A percentile compares a stretch with the other conserved stretches of the same genome.
These are phyloP conservation scores for Trametes coccinea DNA, from an alignment of 768 basidiomycete genomes.

Conservation along the genomic window DNA sequence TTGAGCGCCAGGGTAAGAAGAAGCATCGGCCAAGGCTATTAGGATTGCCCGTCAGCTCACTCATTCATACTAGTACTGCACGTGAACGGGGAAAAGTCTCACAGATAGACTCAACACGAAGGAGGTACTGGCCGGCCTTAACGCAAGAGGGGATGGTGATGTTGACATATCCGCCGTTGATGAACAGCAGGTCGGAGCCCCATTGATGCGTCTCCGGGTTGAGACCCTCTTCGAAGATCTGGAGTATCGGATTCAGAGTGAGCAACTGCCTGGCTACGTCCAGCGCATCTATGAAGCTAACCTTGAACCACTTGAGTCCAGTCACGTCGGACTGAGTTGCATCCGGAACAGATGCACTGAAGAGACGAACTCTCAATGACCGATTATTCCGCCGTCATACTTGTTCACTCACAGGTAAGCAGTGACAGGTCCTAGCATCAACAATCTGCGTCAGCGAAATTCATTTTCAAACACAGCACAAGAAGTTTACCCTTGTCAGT, in stretches of 20 bases:
- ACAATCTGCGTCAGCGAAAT: neutral
- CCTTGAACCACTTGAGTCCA: slow-evolving; percentile 52
- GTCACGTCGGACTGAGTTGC: slow-evolving; percentile 49
- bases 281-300: neutral
- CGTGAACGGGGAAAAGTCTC: neutral
- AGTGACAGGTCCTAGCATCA: slow-evolving; percentile 5
- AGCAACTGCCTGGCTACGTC: neutral
- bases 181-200: slow-evolving; percentile 48
- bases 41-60: neutral
- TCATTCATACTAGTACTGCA: neutral
- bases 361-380: too few species aligned
- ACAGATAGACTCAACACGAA: slow-evolving; percentile 54
- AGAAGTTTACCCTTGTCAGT: slow-evolving; percentile 48
- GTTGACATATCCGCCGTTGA: slow-evolving; percentile 49
- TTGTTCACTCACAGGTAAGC: slow-evolving; percentile 9
- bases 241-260: neutral
- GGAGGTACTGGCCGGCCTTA: slow-evolving; percentile 46
- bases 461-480: neutral
- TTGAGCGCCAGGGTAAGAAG: slow-evolving; percentile 53
- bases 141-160: slow-evolving; percentile 50
- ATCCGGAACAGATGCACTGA: slow-evolving; percentile 44
- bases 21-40: slow-evolving; percentile 45
- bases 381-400: too few species aligned
- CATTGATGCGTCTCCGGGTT: slow-evolving; percentile 36
- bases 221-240: slow-evolving; percentile 50